Conservation (phyloP, 2,329 filamentous ascomycete genomes). For the Trichoderma koningii region DNA sequence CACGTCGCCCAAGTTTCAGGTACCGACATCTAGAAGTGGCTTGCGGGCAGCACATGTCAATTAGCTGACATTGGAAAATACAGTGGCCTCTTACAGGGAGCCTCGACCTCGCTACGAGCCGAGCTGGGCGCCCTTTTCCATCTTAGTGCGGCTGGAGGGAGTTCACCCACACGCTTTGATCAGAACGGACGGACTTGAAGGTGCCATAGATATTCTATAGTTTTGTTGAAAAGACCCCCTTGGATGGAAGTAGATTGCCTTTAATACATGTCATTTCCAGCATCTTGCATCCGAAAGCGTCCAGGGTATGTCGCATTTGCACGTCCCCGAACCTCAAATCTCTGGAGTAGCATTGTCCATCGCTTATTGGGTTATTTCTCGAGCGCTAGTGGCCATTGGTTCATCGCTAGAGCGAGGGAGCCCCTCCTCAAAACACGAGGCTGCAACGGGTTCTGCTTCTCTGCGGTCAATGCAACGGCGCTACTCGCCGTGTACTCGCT, state of each 20-base stretch:
- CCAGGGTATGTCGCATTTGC: no score
- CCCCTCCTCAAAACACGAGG: constrained; percentile 12
- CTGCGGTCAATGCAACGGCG: not conserved
- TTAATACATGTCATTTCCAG: no score
- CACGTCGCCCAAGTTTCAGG: constrained; percentile 4
- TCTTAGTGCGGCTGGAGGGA: constrained; percentile 24
- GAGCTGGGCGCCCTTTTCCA: constrained; percentile 5
- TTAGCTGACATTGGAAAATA: not conserved
- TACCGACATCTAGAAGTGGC: not conserved
- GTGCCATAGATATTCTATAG: no score
- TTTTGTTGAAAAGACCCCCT: no score
- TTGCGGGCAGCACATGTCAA: constrained; percentile 20
- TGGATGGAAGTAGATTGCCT: no score
- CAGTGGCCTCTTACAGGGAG: constrained; percentile 5
- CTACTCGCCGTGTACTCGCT: not conserved
- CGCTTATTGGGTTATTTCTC: not conserved
- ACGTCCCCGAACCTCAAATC: not conserved
- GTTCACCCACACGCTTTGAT: not conserved
- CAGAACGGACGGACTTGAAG: not conserved
- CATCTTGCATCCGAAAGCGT: no score
- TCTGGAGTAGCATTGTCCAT: constrained; percentile 1
- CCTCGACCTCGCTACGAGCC: constrained; percentile 8
- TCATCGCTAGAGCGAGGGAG: constrained; percentile 5
- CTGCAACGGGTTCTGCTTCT: constrained; percentile 4
- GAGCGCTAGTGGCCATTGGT: constrained; percentile 18